Conservation (phyloP, 805 yeast species). For the Pichia membranifaciens region DNA sequence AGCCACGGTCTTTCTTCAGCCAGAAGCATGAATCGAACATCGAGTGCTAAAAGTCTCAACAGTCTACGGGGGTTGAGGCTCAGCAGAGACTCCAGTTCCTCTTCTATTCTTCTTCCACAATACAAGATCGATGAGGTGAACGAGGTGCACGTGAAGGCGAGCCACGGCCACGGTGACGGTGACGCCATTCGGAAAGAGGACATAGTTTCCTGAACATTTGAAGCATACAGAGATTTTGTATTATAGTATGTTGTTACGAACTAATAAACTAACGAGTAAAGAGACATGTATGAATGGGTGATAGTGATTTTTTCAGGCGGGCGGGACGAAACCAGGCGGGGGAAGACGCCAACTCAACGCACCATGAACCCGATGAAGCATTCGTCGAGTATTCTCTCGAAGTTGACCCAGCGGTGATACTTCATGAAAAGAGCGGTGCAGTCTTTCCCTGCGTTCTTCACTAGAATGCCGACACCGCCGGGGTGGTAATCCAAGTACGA, state of each 20-base stretch:
- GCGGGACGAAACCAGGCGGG: too few species aligned
- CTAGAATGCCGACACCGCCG: constrained; percentile 77
- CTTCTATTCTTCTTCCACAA: constrained; percentile 1
- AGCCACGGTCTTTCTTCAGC: not conserved
- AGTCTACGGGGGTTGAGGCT: constrained; percentile 2
- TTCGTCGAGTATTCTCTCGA: constrained; percentile 69
- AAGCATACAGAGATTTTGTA: not conserved
- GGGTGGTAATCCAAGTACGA: constrained; percentile 85
- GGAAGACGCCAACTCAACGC: too few species aligned
- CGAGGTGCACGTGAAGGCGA: not conserved
- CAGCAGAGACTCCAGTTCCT: constrained; percentile 1
- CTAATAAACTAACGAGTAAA: not conserved
- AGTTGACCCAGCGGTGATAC: constrained; percentile 72
- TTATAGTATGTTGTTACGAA: not conserved
- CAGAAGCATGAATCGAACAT: not conserved
- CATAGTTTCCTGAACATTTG: not conserved
- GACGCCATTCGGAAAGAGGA: not conserved
- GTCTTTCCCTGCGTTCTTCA: constrained; percentile 78
- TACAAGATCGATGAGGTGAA: not conserved
- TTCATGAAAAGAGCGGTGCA: constrained; percentile 71
- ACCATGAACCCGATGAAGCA: constrained; percentile 62
- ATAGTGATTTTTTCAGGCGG: too few species aligned
- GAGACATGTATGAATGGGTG: too few species aligned
- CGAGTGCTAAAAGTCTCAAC: constrained; percentile 1
- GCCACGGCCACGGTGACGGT: too few species aligned